These are phyloP conservation scores for Ampelocalamus luodianensis DNA, from an alignment of 176 grass and related monocot species.

Conservation along the genomic window DNA sequence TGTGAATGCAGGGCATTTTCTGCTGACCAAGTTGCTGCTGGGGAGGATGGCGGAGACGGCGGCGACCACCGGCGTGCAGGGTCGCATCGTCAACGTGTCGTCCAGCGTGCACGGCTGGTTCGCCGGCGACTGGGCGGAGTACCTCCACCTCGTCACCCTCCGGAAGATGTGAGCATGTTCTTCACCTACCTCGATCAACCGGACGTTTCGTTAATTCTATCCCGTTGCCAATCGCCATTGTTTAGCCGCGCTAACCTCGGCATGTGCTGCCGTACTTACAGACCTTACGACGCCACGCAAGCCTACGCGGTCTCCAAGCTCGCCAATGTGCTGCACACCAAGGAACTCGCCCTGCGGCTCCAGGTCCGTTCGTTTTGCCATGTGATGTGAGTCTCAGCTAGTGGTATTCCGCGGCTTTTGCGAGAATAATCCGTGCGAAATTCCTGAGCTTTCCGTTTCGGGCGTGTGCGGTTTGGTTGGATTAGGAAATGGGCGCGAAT, in stretches of 20 bases:
- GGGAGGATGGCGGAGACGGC: conserved; percentile 79
- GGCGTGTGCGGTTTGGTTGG: background rate
- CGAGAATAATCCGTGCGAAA: no score
- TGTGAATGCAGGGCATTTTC: conserved; percentile 58
- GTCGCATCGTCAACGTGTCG: conserved; percentile 87
- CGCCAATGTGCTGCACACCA: conserved; percentile 83
- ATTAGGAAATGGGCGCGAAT: conserved; percentile 68
- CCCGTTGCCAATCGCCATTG: background rate
- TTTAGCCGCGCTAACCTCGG: background rate
- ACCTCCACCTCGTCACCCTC: conserved; percentile 75
- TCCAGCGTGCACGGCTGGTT: conserved; percentile 97
- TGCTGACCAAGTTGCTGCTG: conserved; percentile 73
- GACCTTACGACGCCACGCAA: conserved; percentile 85
- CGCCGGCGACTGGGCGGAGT: conserved; percentile 81
- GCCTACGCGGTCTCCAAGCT: conserved; percentile 94
- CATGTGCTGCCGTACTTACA: conserved; percentile 18
- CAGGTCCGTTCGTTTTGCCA: conserved; percentile 41
- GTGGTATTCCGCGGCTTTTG: background rate
- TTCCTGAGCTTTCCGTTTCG: background rate
- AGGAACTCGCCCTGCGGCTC: conserved; percentile 65
- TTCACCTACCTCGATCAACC: background rate
- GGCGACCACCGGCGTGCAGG: conserved; percentile 59
- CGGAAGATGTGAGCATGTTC: conserved; percentile 66
- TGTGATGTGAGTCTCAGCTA: background rate
- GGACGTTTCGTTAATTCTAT: background rate